These are phyloP conservation scores for Irpex lacteus DNA, from an alignment of 1,284 basidiomycete genomes.

Conservation along the genomic window DNA sequence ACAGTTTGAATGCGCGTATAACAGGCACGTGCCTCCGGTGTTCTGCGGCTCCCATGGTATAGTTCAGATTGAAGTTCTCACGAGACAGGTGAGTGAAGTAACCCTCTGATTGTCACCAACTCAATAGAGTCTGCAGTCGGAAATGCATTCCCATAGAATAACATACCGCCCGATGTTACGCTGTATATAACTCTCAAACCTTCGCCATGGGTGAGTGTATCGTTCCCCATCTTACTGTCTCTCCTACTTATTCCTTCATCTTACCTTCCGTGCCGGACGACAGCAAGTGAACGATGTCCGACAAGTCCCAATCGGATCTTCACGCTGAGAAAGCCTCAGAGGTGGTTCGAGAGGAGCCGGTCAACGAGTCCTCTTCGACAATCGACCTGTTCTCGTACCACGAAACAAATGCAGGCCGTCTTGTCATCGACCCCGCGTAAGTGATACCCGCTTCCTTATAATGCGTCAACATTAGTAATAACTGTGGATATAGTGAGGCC, in stretches of 20 bases:
- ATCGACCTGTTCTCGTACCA: slow-evolving; percentile 49
- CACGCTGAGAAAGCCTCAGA: slow-evolving; percentile 8
- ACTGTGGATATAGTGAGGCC: slow-evolving; percentile 43
- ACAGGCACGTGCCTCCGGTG: not conserved
- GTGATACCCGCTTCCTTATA: slow-evolving; percentile 23
- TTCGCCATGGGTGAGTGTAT: not conserved
- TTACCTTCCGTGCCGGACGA: not conserved
- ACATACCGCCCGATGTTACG: not conserved
- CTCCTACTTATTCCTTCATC: not conserved
- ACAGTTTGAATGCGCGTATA: not conserved
- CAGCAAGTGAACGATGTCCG: slow-evolving; percentile 3
- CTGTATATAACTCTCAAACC: not conserved
- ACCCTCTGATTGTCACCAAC: not conserved
- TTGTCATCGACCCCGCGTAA: slow-evolving; percentile 60
- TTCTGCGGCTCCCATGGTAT: not conserved
- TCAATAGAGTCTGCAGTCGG: not conserved
- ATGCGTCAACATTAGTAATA: slow-evolving; percentile 1
- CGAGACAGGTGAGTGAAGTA: not conserved
- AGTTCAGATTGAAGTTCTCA: not conserved
- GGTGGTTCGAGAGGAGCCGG: slow-evolving; percentile 7
- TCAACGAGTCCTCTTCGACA: slow-evolving; percentile 14
- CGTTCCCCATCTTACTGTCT: not conserved
- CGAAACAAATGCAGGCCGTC: slow-evolving; percentile 54
- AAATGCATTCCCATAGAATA: not conserved
- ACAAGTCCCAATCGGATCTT: slow-evolving; percentile 1